Evolutionary conservation across 768 basidiomycete species (phyloP), one percentile per base, ranked within the genome.

Genomic region (Boletus barrowsii): DNA sequence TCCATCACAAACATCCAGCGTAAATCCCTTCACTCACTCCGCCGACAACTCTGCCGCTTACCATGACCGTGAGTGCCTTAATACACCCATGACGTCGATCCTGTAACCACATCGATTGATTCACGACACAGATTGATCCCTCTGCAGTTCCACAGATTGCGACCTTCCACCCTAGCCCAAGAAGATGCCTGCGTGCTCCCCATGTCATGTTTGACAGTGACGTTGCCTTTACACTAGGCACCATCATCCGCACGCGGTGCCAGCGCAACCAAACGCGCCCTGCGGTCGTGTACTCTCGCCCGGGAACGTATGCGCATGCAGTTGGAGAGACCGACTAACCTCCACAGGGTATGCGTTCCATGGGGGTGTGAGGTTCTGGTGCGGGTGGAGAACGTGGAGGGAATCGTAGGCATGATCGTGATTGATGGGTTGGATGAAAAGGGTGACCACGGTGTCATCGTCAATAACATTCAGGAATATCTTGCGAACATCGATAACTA

Each of bases 331-430:
- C 0, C 7, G 1, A 6, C 5, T n/a, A n/a, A n/a, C n/a, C n/a
- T n/a, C n/a, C n/a, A n/a, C n/a, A n/a, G n/a, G n/a, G n/a, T 72
- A 72, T 49, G 64, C 56, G 7, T 67, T 64, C 37, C 67, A 69
- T 32, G 68, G 71, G 1, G 71, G n/a, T n/a, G 73, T 2, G 72
- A 65, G 5, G 64, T 73, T 44, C 73, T 72, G 2, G 57, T 74
- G 22, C 55, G 67, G 29, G 71, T 74, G 36, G 62, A 55, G 54
- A 61, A 62, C 13, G 67, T 73, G n/a, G 71, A 74, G 24, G 68
- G 70, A 0, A 8, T 71, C 7, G 62, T 74, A 2, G 73, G 67
- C 0, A n/a, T n/a, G n/a, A n/a, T n/a, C n/a, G n/a, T n/a, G n/a
- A n/a, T n/a, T n/a, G n/a, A n/a, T n/a, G n/a, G n/a, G n/a, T n/a